phyloP scores from a whole-genome alignment of 352 stramenopile genomes.

The Globisporangium iwayamae region DNA sequence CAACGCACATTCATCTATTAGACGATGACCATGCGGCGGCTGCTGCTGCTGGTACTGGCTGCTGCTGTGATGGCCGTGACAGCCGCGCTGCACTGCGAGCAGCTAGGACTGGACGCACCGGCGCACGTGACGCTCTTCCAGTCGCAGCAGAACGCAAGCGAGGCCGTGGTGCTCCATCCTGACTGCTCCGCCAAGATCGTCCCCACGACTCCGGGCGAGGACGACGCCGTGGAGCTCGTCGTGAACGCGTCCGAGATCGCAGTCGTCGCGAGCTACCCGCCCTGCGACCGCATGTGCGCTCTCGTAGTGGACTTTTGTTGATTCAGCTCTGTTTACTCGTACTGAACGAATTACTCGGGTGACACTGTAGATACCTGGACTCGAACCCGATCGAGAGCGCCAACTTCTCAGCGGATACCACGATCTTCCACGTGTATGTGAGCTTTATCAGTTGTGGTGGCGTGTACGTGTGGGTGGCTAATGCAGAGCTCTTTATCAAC shows the following conservation, averaged over 20 bases:
- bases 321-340: background rate
- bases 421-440: conserved; percentile 3
- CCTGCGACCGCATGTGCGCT: conserved; percentile 9
- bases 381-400: conserved; percentile 13
- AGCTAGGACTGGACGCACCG: background rate
- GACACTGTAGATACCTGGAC: conserved; percentile 10
- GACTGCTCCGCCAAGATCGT: conserved; percentile 15
- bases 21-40: background rate
- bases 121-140: conserved; percentile 21
- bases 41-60: conserved; percentile 1
- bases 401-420: background rate
- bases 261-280: conserved; percentile 14
- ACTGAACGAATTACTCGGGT: background rate
- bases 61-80: background rate
- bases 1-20: background rate
- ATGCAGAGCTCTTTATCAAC: background rate
- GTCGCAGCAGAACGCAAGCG: conserved; percentile 16
- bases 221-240: conserved; percentile 6
- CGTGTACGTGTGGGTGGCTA: background rate
- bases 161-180: conserved; percentile 20
- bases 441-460: background rate
- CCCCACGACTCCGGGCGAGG: conserved; percentile 4
- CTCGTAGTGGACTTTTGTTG: no score
- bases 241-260: conserved; percentile 12
- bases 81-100: conserved; percentile 7